Evolutionary conservation across 2,329 filamentous ascomycete species (phyloP).

Genomic region (Peltaster fructicola): DNA sequence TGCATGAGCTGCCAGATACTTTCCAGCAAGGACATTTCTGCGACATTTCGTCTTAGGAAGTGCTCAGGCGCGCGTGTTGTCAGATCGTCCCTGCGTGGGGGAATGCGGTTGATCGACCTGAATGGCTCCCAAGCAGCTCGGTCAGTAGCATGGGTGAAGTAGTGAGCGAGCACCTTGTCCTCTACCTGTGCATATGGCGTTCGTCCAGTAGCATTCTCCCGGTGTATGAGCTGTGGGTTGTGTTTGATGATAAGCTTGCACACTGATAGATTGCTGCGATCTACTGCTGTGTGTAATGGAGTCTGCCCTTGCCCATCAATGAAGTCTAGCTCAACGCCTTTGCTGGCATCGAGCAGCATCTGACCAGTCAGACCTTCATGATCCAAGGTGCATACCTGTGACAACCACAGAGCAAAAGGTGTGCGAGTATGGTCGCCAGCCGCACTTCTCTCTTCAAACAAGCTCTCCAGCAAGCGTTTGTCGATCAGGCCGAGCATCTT

Average conservation of each 20-base stretch:
- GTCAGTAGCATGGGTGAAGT: conserved; percentile 7
- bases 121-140: conserved; percentile 1
- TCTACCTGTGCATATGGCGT: conserved; percentile 53
- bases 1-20: conserved; percentile 23
- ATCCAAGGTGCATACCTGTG: background rate
- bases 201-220: conserved; percentile 59
- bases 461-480: conserved; percentile 33
- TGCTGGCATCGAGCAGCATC: conserved; percentile 16
- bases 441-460: conserved; percentile 42
- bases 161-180: conserved; percentile 31
- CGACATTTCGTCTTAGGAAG: conserved; percentile 10
- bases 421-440: conserved; percentile 37
- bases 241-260: conserved; percentile 37
- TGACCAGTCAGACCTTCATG: background rate
- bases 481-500: conserved; percentile 42
- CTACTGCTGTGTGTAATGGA: conserved; percentile 40
- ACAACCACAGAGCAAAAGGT: conserved; percentile 36
- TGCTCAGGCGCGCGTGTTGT: conserved; percentile 4
- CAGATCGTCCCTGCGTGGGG: conserved; percentile 3
- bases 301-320: conserved; percentile 50
- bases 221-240: conserved; percentile 42
- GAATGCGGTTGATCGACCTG: background rate
- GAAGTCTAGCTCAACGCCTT: conserved; percentile 36
- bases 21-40: conserved; percentile 7
- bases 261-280: conserved; percentile 26